Base-by-base conservation (phyloP, 495 filamentous ascomycete genomes). In the Penicillium manginii region DNA sequence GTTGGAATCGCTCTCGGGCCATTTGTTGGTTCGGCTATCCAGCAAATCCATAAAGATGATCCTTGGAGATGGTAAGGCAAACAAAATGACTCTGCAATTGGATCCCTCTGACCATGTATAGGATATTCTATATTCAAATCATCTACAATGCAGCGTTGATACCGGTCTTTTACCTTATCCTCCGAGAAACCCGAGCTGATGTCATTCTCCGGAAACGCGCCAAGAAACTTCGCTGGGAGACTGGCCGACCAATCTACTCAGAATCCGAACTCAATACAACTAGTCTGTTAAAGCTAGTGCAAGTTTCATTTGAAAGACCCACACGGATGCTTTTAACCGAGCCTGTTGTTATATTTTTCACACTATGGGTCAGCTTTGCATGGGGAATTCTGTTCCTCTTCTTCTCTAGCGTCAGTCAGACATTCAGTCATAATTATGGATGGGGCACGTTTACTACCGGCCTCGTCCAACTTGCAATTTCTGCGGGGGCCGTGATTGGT, bases 181-280 rank as follows among this genome's bases (percentile, higher is more conserved):
- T 84, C 14, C 50, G 57, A 2, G 80, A 83, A 55, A 80, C 77
- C 23, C 73, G 79, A 2, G 59, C 60, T 0, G 67, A 70, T 39
- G 75, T 76, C 4, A 85, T 92, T 55, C 82, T 92, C 7, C 77
- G 79, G 2, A 64, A 72, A 5, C 81, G 88, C 14, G 89, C 89
- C 5, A 80, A 78, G 58, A 86, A 85, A 58, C 71, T 91, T 29
- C 79, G 88, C 19, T 73, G 81, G 39, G 67, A 83, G 48, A 91
- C 88, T 1, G 85, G 86, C 2, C 68, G 66, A 4, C 65, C 68
- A 0, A 64, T 78, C 35, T 79, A 76, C 52, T 73, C 76, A 0
- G 59, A 67, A 14, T 58, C 65, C 2, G 76, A 79, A 32, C 32
- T 78, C 47, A 59, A 65, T 42, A 55, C 64, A 4, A 54, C 61